Evolutionary conservation across 2,329 filamentous ascomycete genomes (phyloP), one percentile per base, ranked within the genome.

Genomic region (Fusarium sp.): DNA sequence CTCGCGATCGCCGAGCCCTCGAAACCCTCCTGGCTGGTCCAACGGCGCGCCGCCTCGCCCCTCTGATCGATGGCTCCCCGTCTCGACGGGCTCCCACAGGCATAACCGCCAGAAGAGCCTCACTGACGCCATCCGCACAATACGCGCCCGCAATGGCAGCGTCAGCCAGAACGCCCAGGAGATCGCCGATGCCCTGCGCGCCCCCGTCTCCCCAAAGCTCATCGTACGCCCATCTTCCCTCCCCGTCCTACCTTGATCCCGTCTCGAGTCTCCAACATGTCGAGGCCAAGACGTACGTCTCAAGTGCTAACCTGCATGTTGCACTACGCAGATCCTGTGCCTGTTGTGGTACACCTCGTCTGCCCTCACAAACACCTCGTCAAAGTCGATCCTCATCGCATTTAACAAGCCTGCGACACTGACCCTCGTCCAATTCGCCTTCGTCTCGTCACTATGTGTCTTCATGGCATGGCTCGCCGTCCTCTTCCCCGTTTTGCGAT

Each of bases 311-410:
- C 68, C 74, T 78, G 67, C 17, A 73, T 72, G 65, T 68, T 77
- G 76, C 79, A 82, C 77, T 66, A 67, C 62, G 75, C 83, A 98
- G 96, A 84, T 89, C 59, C 91, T 98, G 57, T 98, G 96, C 83
- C 85, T 95, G 66, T 84, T 96, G 79, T 98, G 96, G 96, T 99
- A 98, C 86, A 89, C 93, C 81, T 97, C 95, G 27, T 98, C 96
- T 49, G 96, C 97, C 71, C 86, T 98, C 76, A 98, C 96, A 71
- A 99, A 98, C 81, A 98, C 96, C 3, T 98, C 96, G 27, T 98
- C 96, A 61, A 99, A 99, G 85, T 94, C 96, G 20, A 99, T 99
- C 79, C 87, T 98, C 70, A 98, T 94, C 75, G 93, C 94, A 49
- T 94, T 98, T 75, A 91, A 94, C 67, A 96, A 94, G 83, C 96